These are phyloP conservation scores for Thecaphora frezii DNA, from an alignment of 1,284 basidiomycete species.

Conservation along the genomic window DNA sequence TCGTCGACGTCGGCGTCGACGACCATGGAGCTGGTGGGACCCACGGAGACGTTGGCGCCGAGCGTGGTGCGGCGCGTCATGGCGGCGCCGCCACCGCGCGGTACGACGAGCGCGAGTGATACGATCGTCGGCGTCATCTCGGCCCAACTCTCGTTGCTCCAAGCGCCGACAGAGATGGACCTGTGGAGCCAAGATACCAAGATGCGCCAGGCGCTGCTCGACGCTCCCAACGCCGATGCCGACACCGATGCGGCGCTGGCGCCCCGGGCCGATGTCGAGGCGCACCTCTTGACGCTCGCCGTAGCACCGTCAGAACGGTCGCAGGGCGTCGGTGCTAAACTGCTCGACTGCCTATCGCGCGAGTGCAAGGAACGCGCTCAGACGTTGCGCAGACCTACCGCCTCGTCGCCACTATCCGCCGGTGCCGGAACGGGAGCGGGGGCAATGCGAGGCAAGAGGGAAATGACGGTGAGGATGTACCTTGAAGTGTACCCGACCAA, in stretches of 20 bases:
- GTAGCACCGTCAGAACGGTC: constrained; percentile 39
- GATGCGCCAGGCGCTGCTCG: constrained; percentile 1
- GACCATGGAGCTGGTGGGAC: constrained; percentile 28
- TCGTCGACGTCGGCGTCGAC: background rate
- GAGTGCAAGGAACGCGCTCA: constrained; percentile 5
- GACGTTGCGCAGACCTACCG: no score
- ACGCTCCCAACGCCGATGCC: constrained; percentile 7
- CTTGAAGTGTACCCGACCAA: constrained; percentile 49
- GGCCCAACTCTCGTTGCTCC: constrained; percentile 22
- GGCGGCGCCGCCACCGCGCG: constrained; percentile 26
- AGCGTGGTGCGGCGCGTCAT: constrained; percentile 34
- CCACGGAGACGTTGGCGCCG: constrained; percentile 27
- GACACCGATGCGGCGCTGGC: constrained; percentile 3
- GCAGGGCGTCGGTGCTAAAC: constrained; percentile 42
- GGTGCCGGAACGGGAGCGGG: no score
- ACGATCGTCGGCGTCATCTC: constrained; percentile 46
- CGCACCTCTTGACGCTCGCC: constrained; percentile 45
- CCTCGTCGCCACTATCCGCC: background rate
- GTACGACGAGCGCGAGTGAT: constrained; percentile 12
- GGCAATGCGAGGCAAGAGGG: no score
- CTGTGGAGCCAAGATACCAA: constrained; percentile 6
- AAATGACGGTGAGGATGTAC: constrained; percentile 3
- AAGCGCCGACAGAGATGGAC: constrained; percentile 11
- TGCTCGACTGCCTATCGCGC: constrained; percentile 32
- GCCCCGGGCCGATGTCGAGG: constrained; percentile 19